phyloP scores from a whole-genome alignment of 1,284 basidiomycete species.

The Pseudozyma hubeiensis region DNA sequence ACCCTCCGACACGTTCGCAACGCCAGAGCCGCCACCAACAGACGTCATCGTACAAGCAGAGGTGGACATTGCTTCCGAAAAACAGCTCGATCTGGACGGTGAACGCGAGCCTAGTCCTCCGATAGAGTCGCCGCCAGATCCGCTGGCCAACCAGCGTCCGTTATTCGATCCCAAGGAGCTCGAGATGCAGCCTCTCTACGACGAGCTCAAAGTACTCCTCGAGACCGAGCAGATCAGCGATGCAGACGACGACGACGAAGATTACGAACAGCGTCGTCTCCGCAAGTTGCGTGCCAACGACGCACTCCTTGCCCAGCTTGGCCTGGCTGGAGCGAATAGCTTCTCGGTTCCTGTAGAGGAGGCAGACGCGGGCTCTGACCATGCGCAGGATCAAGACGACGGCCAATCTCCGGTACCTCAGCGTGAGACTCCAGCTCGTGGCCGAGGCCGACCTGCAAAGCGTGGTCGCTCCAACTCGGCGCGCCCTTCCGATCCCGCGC shows the following conservation, averaged over 20 bases:
- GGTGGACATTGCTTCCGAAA: neutral
- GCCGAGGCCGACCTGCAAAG: slow-evolving; percentile 23
- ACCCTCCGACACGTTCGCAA: neutral
- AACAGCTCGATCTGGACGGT: neutral
- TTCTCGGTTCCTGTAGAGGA: neutral
- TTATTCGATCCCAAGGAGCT: slow-evolving; percentile 32
- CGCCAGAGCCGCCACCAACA: neutral
- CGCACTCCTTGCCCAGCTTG: slow-evolving; percentile 40
- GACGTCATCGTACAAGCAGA: neutral
- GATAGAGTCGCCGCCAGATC: slow-evolving; percentile 26
- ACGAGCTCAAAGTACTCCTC: slow-evolving; percentile 29
- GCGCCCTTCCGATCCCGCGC: neutral
- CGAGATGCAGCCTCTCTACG: slow-evolving; percentile 29
- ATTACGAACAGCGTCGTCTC: slow-evolving; percentile 41
- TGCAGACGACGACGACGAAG: slow-evolving; percentile 33
- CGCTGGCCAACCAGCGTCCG: slow-evolving; percentile 22
- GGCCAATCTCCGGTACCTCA: slow-evolving; percentile 5
- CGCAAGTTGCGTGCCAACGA: slow-evolving; percentile 41
- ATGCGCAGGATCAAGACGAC: neutral
- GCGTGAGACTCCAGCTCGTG: slow-evolving; percentile 9
- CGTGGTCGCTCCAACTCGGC: slow-evolving; percentile 9
- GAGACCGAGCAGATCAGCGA: slow-evolving; percentile 29
- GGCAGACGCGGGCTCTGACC: neutral
- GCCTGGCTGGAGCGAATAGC: slow-evolving; percentile 14
- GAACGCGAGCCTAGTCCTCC: slow-evolving; percentile 3